Conservation (phyloP, 2,329 filamentous ascomycete species). For the Trichoderma aggressivum region DNA sequence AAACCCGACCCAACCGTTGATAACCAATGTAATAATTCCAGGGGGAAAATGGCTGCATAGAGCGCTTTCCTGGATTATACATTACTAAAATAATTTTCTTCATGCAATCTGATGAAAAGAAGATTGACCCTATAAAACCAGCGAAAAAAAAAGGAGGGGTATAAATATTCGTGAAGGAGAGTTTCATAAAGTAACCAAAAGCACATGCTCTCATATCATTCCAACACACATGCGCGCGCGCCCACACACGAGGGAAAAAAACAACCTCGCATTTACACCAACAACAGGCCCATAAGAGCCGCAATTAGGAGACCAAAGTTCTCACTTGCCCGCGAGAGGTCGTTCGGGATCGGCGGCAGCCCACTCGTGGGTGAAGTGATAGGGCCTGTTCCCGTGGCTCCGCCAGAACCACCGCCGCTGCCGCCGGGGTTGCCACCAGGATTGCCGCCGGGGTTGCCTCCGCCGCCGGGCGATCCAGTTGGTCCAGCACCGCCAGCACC, state of each 20-base stretch:
- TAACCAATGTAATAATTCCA: not conserved
- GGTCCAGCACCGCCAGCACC: not conserved
- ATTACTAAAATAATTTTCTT: not conserved
- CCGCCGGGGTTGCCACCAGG: not conserved
- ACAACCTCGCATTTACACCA: not conserved
- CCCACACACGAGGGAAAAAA: not conserved
- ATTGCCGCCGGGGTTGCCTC: not conserved
- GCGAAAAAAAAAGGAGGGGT: not conserved
- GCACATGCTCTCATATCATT: not conserved
- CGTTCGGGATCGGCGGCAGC: not conserved
- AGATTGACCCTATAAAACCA: not conserved
- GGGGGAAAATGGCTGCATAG: not conserved
- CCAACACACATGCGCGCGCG: not conserved
- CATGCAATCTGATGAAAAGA: not conserved
- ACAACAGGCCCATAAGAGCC: not conserved
- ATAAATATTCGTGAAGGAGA: slow-evolving; percentile 15
- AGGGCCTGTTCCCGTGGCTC: not conserved
- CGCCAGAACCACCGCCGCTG: not conserved
- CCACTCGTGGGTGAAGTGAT: not conserved
- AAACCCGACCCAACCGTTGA: not conserved
- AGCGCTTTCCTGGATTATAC: slow-evolving; percentile 4
- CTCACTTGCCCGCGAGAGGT: not conserved
- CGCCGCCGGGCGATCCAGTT: not conserved
- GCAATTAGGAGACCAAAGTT: slow-evolving; percentile 3
- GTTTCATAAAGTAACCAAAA: slow-evolving; percentile 8